These are phyloP conservation scores for Incumbomyces delicatus DNA, from an alignment of 2,329 filamentous ascomycete genomes.

Conservation along the genomic window DNA sequence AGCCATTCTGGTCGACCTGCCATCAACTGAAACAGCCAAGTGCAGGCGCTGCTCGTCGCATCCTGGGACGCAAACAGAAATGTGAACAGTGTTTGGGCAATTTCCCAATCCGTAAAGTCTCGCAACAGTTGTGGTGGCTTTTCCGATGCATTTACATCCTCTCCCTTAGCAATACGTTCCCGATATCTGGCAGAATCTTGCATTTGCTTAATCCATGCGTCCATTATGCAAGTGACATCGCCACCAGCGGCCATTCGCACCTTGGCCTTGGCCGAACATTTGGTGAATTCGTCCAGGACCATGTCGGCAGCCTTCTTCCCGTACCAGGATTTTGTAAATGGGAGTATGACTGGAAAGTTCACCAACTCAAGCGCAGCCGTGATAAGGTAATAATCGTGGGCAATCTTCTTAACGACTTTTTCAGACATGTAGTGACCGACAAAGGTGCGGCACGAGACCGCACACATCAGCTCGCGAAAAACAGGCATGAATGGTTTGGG, in stretches of 20 bases:
- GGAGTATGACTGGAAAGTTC: slow-evolving; percentile 95
- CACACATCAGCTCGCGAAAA: slow-evolving; percentile 91
- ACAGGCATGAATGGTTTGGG: slow-evolving; percentile 79
- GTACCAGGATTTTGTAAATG: slow-evolving; percentile 93
- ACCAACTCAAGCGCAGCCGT: slow-evolving; percentile 92
- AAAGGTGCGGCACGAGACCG: slow-evolving; percentile 92
- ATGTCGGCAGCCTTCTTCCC: slow-evolving; percentile 92
- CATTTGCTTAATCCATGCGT: slow-evolving; percentile 86
- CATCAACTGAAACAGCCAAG: slow-evolving; percentile 91
- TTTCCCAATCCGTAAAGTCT: slow-evolving; percentile 82
- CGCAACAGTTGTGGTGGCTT: slow-evolving; percentile 78
- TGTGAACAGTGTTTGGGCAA: slow-evolving; percentile 86
- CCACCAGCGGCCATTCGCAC: slow-evolving; percentile 83
- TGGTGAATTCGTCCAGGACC: slow-evolving; percentile 79
- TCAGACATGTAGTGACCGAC: slow-evolving; percentile 92
- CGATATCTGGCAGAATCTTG: slow-evolving; percentile 74
- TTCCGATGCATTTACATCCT: slow-evolving; percentile 56
- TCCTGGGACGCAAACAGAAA: slow-evolving; percentile 97
- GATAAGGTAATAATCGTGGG: slow-evolving; percentile 93
- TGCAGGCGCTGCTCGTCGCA: slow-evolving; percentile 84
- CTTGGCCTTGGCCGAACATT: slow-evolving; percentile 88
- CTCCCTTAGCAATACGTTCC: slow-evolving; percentile 64
- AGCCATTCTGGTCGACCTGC: slow-evolving; percentile 89
- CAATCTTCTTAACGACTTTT: slow-evolving; percentile 82
- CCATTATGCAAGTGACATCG: slow-evolving; percentile 84